Evolutionary conservation across 768 basidiomycete species (phyloP).

Genomic region (Leccinum subgranulosum): DNA sequence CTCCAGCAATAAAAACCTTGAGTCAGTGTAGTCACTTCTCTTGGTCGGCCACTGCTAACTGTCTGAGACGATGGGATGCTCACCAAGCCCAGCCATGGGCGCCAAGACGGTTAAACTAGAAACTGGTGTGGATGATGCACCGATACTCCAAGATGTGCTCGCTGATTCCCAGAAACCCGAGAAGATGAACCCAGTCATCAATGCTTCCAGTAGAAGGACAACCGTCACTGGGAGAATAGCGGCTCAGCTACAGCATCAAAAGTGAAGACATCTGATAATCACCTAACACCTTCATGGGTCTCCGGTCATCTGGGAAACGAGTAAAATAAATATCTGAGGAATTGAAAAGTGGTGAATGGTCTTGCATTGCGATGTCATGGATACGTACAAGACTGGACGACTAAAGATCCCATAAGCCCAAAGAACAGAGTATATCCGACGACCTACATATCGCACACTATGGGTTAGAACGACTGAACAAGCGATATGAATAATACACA

Average conservation of each 20-base stretch:
- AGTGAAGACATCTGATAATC: neutral
- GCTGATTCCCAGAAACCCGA: neutral
- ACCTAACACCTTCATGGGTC: neutral
- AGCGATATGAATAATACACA: neutral
- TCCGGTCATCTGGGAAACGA: neutral
- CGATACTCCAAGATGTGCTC: no score
- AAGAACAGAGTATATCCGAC: constrained; percentile 18
- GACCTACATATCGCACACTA: neutral
- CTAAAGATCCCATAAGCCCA: constrained; percentile 6
- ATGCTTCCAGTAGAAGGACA: neutral
- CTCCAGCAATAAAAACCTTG: constrained; percentile 24
- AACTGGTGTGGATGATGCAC: no score
- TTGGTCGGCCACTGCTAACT: neutral
- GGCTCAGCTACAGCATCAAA: neutral
- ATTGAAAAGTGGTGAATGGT: neutral
- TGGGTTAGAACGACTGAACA: neutral
- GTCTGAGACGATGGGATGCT: neutral
- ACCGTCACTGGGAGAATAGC: neutral
- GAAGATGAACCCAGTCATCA: neutral
- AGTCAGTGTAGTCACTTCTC: neutral
- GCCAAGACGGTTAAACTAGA: no score
- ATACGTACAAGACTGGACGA: neutral
- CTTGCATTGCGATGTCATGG: no score
- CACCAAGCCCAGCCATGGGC: neutral
- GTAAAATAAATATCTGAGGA: neutral